phyloP scores from a whole-genome alignment of 2,329 filamentous ascomycete genomes.

The Colletotrichum kahawae region DNA sequence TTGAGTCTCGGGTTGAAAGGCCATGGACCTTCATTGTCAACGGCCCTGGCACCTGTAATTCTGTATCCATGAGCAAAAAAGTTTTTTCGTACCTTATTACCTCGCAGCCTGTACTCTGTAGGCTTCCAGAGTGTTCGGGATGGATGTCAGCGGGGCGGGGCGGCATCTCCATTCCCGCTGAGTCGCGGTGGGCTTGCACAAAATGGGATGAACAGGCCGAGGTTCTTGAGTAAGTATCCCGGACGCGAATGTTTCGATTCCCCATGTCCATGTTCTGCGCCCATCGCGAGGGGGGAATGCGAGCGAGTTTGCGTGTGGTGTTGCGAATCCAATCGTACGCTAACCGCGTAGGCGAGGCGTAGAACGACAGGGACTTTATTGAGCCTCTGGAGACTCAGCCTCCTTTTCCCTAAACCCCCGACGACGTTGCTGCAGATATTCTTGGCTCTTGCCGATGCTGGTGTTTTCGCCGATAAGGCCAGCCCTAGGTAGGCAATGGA shows the following conservation, averaged over 20 bases:
- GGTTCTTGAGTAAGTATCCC: background rate
- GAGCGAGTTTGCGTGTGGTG: background rate
- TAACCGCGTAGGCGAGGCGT: background rate
- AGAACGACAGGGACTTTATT: background rate
- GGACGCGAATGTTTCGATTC: background rate
- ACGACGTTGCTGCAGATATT: background rate
- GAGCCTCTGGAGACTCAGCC: background rate
- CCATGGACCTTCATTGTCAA: background rate
- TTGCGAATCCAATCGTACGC: background rate
- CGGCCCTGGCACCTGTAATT: background rate
- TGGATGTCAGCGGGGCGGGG: slow-evolving; percentile 1
- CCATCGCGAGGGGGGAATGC: background rate
- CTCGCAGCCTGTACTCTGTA: background rate
- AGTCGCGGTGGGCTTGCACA: background rate
- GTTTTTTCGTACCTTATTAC: background rate
- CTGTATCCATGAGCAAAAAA: background rate
- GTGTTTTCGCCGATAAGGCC: background rate
- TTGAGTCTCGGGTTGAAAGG: background rate
- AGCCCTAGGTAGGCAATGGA: background rate
- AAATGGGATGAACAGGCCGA: background rate
- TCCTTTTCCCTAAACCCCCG: background rate
- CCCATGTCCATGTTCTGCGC: background rate
- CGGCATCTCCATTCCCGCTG: background rate
- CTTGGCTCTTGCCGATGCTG: background rate
- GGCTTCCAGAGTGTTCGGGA: background rate